Evolutionary conservation across 1,284 basidiomycete genomes (phyloP).

Genomic region (Coniferiporia sulphurascens): DNA sequence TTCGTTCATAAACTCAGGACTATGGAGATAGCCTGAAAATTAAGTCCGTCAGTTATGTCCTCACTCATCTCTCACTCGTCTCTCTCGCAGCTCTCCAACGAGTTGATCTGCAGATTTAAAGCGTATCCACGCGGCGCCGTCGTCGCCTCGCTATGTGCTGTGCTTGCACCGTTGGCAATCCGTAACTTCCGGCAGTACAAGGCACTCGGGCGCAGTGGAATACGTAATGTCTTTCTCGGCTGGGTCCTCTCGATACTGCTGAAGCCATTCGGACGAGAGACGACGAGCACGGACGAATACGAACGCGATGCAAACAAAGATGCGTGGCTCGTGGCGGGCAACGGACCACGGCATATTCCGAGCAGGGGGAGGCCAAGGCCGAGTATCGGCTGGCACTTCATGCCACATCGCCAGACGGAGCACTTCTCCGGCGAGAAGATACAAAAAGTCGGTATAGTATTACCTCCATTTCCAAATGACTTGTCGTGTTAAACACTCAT

Average conservation of each 20-base stretch:
- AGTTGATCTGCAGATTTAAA: no score
- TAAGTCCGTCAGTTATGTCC: no score
- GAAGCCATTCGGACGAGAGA: constrained; percentile 23
- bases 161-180: constrained; percentile 4
- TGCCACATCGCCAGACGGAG: constrained; percentile 26
- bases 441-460: constrained; percentile 17
- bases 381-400: constrained; percentile 23
- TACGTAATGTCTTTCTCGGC: constrained; percentile 20
- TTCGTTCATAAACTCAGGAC: no score
- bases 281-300: constrained; percentile 22
- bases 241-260: constrained; percentile 22
- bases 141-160: not conserved
- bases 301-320: constrained; percentile 21
- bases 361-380: constrained; percentile 21
- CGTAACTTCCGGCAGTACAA: constrained; percentile 23
- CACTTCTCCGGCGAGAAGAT: constrained; percentile 18
- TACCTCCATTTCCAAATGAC: not conserved
- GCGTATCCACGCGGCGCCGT: not conserved
- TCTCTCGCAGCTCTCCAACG: no score
- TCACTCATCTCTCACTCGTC: no score
- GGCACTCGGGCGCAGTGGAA: constrained; percentile 22
- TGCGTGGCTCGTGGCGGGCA: constrained; percentile 19
- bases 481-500: no score
- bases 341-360: constrained; percentile 11
- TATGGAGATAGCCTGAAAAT: no score